phyloP scores from a whole-genome alignment of 495 filamentous ascomycete genomes.

The Gamarada debralockiae region DNA sequence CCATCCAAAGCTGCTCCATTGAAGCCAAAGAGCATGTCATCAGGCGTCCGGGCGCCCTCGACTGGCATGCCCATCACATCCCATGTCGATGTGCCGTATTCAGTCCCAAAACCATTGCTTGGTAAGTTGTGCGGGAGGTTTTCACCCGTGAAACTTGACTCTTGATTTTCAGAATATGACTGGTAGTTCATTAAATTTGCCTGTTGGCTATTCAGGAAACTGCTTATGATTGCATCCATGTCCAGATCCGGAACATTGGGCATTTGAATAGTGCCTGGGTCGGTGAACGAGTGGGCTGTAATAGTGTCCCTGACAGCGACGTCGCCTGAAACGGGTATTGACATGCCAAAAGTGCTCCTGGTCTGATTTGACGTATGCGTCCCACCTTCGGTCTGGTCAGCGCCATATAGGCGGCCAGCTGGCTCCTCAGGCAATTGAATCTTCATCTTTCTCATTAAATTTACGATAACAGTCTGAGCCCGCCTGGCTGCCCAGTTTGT shows the following conservation, averaged over 20 bases:
- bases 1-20: slow-evolving; percentile 5
- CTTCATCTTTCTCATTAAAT: slow-evolving; percentile 33
- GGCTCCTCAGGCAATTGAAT: slow-evolving; percentile 10
- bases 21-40: slow-evolving; percentile 11
- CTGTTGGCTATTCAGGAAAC: slow-evolving; percentile 7
- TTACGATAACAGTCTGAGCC: slow-evolving; percentile 28
- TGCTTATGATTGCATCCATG: slow-evolving; percentile 10
- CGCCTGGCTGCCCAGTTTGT: slow-evolving; percentile 32
- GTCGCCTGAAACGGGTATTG: neutral
- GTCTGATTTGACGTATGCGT: neutral
- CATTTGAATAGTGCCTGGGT: neutral
- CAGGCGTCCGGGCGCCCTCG: no score
- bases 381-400: neutral
- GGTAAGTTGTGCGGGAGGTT: neutral
- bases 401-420: neutral
- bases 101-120: neutral
- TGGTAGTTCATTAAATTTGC: neutral
- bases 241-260: slow-evolving; percentile 1
- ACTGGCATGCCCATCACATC: neutral
- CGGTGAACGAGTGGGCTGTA: neutral
- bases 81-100: neutral
- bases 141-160: neutral
- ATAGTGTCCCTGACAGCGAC: neutral
- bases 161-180: neutral
- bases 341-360: neutral